Base-by-base conservation (phyloP, 2,329 filamentous ascomycete genomes). In the Helotiales sp. region DNA sequence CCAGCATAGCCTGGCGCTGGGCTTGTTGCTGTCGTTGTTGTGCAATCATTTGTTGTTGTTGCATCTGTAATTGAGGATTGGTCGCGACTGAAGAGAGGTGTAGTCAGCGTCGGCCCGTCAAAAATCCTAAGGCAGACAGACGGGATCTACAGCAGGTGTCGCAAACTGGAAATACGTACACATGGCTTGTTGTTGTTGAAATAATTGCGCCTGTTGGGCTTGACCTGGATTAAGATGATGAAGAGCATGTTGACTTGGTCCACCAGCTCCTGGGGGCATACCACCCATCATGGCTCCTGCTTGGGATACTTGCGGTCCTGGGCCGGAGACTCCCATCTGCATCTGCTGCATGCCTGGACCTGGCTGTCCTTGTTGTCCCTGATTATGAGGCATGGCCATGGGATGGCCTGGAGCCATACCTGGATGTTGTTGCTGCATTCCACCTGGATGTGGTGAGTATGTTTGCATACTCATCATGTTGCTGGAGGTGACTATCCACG, bases 281-380 rank as follows among this genome's bases (percentile, higher is more conserved):
- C 86, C 89, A 71, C 82, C 86, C 90, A 94, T 93, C 84, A 93
- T 87, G 65, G 88, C 86, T 30, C 82, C 83, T 61, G 86, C 87
- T 74, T 91, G 89, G 77, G 88, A 92, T 71, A 92, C 89, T 77
- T 92, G 90, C 52, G 84, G 83, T 69, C 86, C 89, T 22, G 91
- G 90, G 40, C 87, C 90, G 66, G 91, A 91, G 30, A 91, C 91
- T 69, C 86, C 89, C 82, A 92, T 91, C 73, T 91, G 90, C 79
- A 86, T 89, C 79, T 92, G 90, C 78, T 91, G 91, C 78, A 91
- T 89, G 45, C 84, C 85, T 49, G 74, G 75, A 69, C 81, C 85
- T 30, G 86, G 87, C 71, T 90, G 89, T 62, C 91, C 90, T 62
- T 87, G 88, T 73, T 90, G 91, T 61, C 91, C 90, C 75, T 87